Percentiles rank a stretch among this genome's conserved stretches.
phyloP scores from a whole-genome alignment of 768 basidiomycete species.

The Boletus rubropictus region DNA sequence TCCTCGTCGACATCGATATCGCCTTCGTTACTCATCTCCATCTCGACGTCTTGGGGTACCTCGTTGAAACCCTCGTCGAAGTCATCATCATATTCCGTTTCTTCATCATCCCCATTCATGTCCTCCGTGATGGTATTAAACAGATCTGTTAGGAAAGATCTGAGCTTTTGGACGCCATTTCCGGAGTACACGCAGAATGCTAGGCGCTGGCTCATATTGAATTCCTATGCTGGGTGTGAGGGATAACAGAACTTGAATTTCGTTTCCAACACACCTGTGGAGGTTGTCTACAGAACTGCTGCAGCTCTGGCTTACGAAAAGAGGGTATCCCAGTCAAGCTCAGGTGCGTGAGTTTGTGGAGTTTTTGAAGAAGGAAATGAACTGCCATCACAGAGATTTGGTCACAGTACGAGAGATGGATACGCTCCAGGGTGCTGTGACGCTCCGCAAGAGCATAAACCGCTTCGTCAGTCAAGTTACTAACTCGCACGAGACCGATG shows the following conservation, averaged over 20 bases:
- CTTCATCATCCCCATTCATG: constrained; percentile 58
- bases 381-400: constrained; percentile 89
- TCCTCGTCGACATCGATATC: constrained; percentile 46
- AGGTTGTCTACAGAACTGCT: constrained; percentile 83
- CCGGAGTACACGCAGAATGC: constrained; percentile 98
- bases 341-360: constrained; percentile 90
- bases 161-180: constrained; percentile 77
- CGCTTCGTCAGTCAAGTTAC: constrained; percentile 89
- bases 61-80: constrained; percentile 34
- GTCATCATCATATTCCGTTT: constrained; percentile 57
- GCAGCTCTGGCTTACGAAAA: constrained; percentile 79
- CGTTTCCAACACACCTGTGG: constrained; percentile 59
- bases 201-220: constrained; percentile 80
- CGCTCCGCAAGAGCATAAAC: constrained; percentile 84
- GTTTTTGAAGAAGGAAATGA: constrained; percentile 80
- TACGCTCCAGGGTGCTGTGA: constrained; percentile 83
- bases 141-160: constrained; percentile 70
- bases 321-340: constrained; percentile 96
- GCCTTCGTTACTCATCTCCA: constrained; percentile 33
- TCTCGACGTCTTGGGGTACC: constrained; percentile 27
- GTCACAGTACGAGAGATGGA: constrained; percentile 96
- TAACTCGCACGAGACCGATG: constrained; percentile 91
- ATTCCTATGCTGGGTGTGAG: constrained; percentile 53
- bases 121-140: constrained; percentile 71
- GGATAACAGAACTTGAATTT: not conserved